Conservation (phyloP, 2,329 filamentous ascomycete genomes). For the Claviceps purpurea region DNA sequence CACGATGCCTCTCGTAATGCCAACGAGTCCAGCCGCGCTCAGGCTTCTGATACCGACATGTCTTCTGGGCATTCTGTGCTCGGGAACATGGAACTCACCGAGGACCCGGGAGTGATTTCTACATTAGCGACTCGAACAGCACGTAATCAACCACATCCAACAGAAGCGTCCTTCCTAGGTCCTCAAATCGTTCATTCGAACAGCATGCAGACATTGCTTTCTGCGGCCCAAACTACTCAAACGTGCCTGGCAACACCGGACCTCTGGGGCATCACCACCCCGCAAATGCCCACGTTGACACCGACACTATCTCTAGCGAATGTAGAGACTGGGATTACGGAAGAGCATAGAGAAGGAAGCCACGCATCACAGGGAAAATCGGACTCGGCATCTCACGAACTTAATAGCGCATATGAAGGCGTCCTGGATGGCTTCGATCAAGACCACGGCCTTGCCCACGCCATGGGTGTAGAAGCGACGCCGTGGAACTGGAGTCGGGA, state of each 20-base stretch:
- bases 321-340: neutral
- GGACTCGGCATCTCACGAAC: slow-evolving; percentile 23
- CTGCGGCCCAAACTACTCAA: neutral
- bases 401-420: slow-evolving; percentile 38
- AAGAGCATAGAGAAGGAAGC: slow-evolving; percentile 9
- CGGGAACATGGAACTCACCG: slow-evolving; percentile 13
- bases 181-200: neutral
- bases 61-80: slow-evolving; percentile 7
- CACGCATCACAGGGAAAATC: slow-evolving; percentile 13
- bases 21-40: neutral
- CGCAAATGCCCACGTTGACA: neutral
- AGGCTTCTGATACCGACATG: slow-evolving; percentile 6
- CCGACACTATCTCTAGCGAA: neutral
- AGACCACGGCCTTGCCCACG: slow-evolving; percentile 27
- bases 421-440: slow-evolving; percentile 33
- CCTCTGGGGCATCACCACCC: neutral
- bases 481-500: slow-evolving; percentile 21
- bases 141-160: neutral
- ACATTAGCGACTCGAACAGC: neutral
- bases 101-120: slow-evolving; percentile 15
- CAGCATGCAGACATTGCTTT: neutral
- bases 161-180: neutral
- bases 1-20: slow-evolving; percentile 3
- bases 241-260: neutral
- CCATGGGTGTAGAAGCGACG: slow-evolving; percentile 28